Conservation (phyloP, 371 early-diverging fungal genomes). For the Blakeslea trispora region DNA sequence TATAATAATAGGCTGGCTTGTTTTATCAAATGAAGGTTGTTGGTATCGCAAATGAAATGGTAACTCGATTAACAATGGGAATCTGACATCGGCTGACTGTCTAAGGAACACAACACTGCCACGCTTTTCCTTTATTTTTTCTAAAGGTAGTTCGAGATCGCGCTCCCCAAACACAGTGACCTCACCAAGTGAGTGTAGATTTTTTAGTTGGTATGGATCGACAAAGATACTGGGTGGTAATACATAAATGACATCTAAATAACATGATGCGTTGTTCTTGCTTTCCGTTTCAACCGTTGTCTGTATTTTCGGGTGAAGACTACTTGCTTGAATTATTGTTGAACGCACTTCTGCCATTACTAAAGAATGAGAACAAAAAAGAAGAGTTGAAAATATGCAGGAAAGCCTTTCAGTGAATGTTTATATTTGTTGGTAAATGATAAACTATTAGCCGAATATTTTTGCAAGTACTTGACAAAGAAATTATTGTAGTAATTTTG, state of each 20-base stretch:
- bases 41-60: constrained; percentile 55
- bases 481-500: too few relatives aligned
- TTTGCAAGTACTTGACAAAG: too few relatives aligned
- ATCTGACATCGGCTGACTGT: neutral
- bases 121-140: constrained; percentile 37
- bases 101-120: constrained; percentile 46
- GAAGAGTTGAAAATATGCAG: neutral
- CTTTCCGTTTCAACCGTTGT: constrained; percentile 14
- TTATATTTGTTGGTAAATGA: constrained; percentile 7
- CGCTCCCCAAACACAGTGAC: constrained; percentile 44
- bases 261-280: constrained; percentile 16
- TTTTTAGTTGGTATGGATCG: constrained; percentile 44
- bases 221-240: constrained; percentile 52
- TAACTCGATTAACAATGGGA: constrained; percentile 24
- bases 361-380: neutral
- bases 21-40: constrained; percentile 24
- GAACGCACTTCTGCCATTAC: constrained; percentile 18
- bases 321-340: constrained; percentile 18
- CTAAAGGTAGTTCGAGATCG: constrained; percentile 47
- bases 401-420: too few relatives aligned
- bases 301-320: constrained; percentile 45
- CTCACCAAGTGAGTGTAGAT: constrained; percentile 12
- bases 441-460: constrained; percentile 1
- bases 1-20: constrained; percentile 29
- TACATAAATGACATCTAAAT: constrained; percentile 36